These are phyloP conservation scores for Podospora pseudoanserina DNA, from an alignment of 495 filamentous ascomycete genomes.

Conservation along the genomic window DNA sequence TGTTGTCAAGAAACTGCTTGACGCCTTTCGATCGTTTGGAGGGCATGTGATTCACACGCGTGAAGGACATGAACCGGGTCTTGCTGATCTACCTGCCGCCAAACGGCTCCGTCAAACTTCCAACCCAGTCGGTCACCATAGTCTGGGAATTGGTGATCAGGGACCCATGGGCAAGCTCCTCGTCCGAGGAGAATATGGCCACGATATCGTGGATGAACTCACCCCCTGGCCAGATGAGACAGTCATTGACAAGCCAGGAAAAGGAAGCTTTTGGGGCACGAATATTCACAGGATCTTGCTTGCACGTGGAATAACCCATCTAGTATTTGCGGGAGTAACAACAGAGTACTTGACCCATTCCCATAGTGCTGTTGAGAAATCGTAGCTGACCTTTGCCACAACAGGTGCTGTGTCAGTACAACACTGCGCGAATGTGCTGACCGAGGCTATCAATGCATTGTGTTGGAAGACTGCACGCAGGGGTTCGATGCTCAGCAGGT, in stretches of 20 bases:
- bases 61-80: conserved; percentile 50
- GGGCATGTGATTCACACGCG: conserved; percentile 69
- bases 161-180: conserved; percentile 59
- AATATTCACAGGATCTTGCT: conserved; percentile 58
- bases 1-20: conserved; percentile 45
- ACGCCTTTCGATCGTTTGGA: conserved; percentile 53
- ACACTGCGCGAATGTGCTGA: conserved; percentile 71
- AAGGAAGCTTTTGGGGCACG: conserved; percentile 63
- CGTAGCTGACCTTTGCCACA: conserved; percentile 48
- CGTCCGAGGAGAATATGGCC: conserved; percentile 59
- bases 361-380: background rate
- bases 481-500: conserved; percentile 38
- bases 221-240: conserved; percentile 55
- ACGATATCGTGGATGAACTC: conserved; percentile 60
- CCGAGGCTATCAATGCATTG: conserved; percentile 68
- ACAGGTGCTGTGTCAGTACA: conserved; percentile 57
- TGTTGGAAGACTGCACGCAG: conserved; percentile 40
- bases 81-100: conserved; percentile 50
- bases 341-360: conserved; percentile 33
- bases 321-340: conserved; percentile 58
- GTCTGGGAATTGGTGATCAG: conserved; percentile 51
- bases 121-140: conserved; percentile 41
- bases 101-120: conserved; percentile 47
- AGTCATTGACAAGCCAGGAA: conserved; percentile 66
- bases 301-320: conserved; percentile 62